Evolutionary conservation across 805 yeast species (phyloP).

Genomic region (Tetrapisispora phaffii): DNA sequence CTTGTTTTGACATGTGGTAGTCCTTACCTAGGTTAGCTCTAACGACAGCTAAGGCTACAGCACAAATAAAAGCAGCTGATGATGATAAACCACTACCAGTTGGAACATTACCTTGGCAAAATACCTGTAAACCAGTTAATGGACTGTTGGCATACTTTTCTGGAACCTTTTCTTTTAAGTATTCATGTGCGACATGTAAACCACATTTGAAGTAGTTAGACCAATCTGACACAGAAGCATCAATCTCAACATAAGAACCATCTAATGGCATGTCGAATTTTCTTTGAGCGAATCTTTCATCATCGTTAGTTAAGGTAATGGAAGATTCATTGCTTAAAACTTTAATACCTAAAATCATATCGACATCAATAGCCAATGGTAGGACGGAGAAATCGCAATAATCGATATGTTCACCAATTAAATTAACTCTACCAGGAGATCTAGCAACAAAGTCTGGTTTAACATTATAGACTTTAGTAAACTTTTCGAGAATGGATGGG

Average conservation of each 20-base stretch:
- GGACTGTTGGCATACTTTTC: slow-evolving; percentile 20
- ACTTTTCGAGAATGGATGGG: slow-evolving; percentile 7
- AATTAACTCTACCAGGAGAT: slow-evolving; percentile 66
- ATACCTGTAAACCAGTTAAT: slow-evolving; percentile 41
- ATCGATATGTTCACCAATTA: slow-evolving; percentile 70
- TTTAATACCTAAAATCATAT: slow-evolving; percentile 46
- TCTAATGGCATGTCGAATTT: slow-evolving; percentile 33
- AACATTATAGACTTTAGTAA: slow-evolving; percentile 7
- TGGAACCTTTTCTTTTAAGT: slow-evolving; percentile 28
- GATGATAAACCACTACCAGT: slow-evolving; percentile 65
- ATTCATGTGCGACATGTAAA: slow-evolving; percentile 46
- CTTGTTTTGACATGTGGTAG: slow-evolving; percentile 36
- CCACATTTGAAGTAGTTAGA: slow-evolving; percentile 60
- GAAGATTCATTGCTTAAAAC: slow-evolving; percentile 17
- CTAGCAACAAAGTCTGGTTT: slow-evolving; percentile 40
- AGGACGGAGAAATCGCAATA: slow-evolving; percentile 56
- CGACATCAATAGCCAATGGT: slow-evolving; percentile 67
- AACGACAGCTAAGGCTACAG: slow-evolving; percentile 49
- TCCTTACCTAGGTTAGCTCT: slow-evolving; percentile 38
- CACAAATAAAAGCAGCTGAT: slow-evolving; percentile 63
- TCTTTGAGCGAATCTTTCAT: slow-evolving; percentile 29
- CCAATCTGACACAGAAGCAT: slow-evolving; percentile 46
- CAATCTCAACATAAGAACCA: slow-evolving; percentile 37
- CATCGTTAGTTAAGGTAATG: slow-evolving; percentile 30
- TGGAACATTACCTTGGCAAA: slow-evolving; percentile 58